These are phyloP conservation scores for Tetracladium maxilliforme DNA, from an alignment of 2,329 filamentous ascomycete genomes.

Conservation along the genomic window DNA sequence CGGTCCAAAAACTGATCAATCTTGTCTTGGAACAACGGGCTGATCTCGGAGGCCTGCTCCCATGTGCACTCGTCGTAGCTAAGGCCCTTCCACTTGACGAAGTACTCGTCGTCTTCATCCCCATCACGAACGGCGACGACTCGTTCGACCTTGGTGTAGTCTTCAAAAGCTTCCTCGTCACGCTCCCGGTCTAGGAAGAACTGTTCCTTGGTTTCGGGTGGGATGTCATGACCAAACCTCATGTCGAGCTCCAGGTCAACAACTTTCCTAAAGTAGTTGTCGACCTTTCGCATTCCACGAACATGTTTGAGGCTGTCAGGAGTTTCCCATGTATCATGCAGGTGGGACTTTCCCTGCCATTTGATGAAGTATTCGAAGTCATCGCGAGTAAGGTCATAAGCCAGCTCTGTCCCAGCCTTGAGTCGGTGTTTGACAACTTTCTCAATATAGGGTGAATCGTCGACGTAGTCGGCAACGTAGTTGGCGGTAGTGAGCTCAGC, in stretches of 20 bases:
- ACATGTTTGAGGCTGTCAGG: constrained; percentile 60
- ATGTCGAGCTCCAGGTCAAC: constrained; percentile 70
- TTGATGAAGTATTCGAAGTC: constrained; percentile 92
- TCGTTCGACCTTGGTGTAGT: constrained; percentile 85
- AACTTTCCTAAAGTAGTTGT: constrained; percentile 85
- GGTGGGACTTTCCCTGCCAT: constrained; percentile 91
- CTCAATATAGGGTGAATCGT: constrained; percentile 80
- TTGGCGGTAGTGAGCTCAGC: constrained; percentile 49
- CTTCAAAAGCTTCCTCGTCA: constrained; percentile 73
- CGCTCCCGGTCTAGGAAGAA: constrained; percentile 92
- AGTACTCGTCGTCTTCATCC: constrained; percentile 75
- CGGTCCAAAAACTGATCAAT: constrained; percentile 87
- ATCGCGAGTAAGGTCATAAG: constrained; percentile 42
- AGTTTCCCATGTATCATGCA: constrained; percentile 91
- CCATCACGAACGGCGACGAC: constrained; percentile 74
- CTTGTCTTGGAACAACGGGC: constrained; percentile 67
- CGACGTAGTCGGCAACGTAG: constrained; percentile 54
- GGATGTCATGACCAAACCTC: constrained; percentile 56
- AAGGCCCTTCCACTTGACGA: constrained; percentile 91
- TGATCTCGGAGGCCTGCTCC: constrained; percentile 67
- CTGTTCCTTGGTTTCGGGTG: constrained; percentile 79
- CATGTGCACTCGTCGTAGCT: constrained; percentile 92
- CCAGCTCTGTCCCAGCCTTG: constrained; percentile 49
- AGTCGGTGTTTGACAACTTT: constrained; percentile 77
- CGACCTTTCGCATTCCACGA: constrained; percentile 75